Base-by-base conservation (phyloP, 176 grass and related monocot genomes). In the Juncus inflexus region DNA sequence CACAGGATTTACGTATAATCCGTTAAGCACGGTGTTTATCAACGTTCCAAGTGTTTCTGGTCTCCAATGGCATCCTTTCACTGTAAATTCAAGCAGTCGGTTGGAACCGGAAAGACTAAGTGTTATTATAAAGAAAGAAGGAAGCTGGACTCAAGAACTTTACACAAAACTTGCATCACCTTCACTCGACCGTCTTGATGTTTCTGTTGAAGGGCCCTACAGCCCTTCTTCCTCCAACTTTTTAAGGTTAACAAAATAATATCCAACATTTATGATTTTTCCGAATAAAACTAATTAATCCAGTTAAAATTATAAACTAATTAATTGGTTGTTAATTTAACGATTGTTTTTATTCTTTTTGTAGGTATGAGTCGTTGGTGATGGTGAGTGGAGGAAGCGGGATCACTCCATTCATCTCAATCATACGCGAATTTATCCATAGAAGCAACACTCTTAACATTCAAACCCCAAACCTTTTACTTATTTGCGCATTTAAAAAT, bases 61-160 rank as follows among this genome's bases (percentile, higher is more conserved):
- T 7, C 66, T 90, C 41, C 82, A 90, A 40, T 90, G 86, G 86
- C 86, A 90, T 52, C 82, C 86, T 0, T 90, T 84, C 71, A 85
- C 78, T 2, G 75, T 90, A 55, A 67, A 47, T 69, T 85, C 86
- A 35, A 82, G 74, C 49, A 85, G 82, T 66, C 72, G 70, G 52
- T 45, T 85, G 35, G 75, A 85, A 62, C 81, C 66, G 2, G 74
- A 90, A 45, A 79, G 41, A 52, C 50, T 90, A 2, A 79, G 74
- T 35, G 78, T 90, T 16, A 75, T 90, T 61, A 56, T 90, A 55
- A 90, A 85, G 71, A 79, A 60, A 62, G 76, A 75, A 61, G 86
- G 82, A 63, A 55, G 36, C 16, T 90, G 86, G 82, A 90, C 86
- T 38, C 52, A 55, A 62, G 79, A 70, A 65, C 70, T 90, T 1